These are phyloP conservation scores for Torrubiella hemipterigena DNA, from an alignment of 2,329 filamentous ascomycete genomes.

Conservation along the genomic window DNA sequence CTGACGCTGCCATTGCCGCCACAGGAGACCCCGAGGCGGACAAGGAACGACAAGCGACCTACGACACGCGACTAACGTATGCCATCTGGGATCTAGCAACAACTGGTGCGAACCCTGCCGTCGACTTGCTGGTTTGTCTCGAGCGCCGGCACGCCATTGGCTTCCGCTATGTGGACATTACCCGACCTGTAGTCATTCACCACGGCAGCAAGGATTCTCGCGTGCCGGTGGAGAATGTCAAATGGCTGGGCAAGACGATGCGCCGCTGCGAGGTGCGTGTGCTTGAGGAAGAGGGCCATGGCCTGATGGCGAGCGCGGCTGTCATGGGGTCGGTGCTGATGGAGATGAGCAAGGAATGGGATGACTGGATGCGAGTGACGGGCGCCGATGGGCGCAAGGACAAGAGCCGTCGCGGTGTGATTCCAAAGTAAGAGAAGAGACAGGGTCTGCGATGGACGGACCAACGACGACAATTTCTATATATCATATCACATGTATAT, in stretches of 20 bases:
- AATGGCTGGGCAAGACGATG: conserved; percentile 93
- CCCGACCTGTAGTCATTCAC: conserved; percentile 80
- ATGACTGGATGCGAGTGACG: conserved; percentile 64
- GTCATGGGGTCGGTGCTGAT: conserved; percentile 94
- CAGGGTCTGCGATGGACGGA: too few species aligned
- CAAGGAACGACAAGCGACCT: conserved; percentile 60
- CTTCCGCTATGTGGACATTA: conserved; percentile 95
- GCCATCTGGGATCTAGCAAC: conserved; percentile 93
- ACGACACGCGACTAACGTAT: conserved; percentile 78
- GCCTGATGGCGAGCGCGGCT: conserved; percentile 83
- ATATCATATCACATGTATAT: too few species aligned
- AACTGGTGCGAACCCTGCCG: conserved; percentile 81
- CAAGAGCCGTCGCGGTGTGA: too few species aligned
- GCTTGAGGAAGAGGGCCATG: conserved; percentile 84
- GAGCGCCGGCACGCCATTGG: conserved; percentile 86
- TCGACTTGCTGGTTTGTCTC: conserved; percentile 84
- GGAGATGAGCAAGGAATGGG: conserved; percentile 91
- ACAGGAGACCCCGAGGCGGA: conserved; percentile 53
- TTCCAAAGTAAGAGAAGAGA: too few species aligned
- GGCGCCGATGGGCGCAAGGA: conserved; percentile 23
- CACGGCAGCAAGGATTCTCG: conserved; percentile 84
- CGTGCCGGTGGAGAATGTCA: conserved; percentile 88
- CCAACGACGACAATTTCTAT: too few species aligned
- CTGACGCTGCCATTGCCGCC: conserved; percentile 23
- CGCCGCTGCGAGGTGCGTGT: conserved; percentile 82